phyloP scores from a whole-genome alignment of 108 stramenopile genomes.

The Cyclotella kingstonii region DNA sequence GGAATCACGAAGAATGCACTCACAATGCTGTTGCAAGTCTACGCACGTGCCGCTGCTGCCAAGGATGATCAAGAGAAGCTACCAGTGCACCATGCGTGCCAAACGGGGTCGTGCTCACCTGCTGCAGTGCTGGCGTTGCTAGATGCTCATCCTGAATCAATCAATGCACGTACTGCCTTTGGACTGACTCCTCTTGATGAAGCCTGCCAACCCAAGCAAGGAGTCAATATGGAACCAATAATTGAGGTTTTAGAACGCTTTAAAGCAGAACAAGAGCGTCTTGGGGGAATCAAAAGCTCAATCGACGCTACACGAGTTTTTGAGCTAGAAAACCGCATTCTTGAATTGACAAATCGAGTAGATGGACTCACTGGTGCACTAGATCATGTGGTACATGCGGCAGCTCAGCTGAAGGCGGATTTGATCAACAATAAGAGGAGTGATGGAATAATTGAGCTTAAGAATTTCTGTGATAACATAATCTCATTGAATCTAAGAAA shows the following conservation, averaged over 20 bases:
- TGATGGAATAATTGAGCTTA: slow-evolving; percentile 27
- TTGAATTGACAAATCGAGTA: slow-evolving; percentile 25
- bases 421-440: slow-evolving; percentile 24
- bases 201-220: slow-evolving; percentile 60
- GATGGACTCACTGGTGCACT: slow-evolving; percentile 20
- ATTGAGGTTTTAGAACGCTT: slow-evolving; percentile 76
- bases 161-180: slow-evolving; percentile 82
- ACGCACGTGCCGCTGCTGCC: slow-evolving; percentile 78
- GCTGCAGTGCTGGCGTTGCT: slow-evolving; percentile 64
- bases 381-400: slow-evolving; percentile 21
- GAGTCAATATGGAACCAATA: slow-evolving; percentile 68
- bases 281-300: slow-evolving; percentile 12
- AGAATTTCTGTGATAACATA: slow-evolving; percentile 43
- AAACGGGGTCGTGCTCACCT: slow-evolving; percentile 61
- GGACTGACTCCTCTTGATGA: slow-evolving; percentile 85
- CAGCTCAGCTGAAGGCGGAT: slow-evolving; percentile 41
- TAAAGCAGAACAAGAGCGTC: slow-evolving; percentile 64
- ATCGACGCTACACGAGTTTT: slow-evolving; percentile 32
- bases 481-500: slow-evolving; percentile 26
- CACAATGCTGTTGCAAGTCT: slow-evolving; percentile 70
- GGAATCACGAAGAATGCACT: slow-evolving; percentile 70
- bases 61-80: slow-evolving; percentile 90
- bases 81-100: slow-evolving; percentile 84
- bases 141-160: slow-evolving; percentile 76
- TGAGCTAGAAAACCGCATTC: slow-evolving; percentile 39